Evolutionary conservation across 169 alveolate genomes (phyloP), one percentile per base, ranked within the genome.

Genomic region (Cryptosporidium baileyi): DNA sequence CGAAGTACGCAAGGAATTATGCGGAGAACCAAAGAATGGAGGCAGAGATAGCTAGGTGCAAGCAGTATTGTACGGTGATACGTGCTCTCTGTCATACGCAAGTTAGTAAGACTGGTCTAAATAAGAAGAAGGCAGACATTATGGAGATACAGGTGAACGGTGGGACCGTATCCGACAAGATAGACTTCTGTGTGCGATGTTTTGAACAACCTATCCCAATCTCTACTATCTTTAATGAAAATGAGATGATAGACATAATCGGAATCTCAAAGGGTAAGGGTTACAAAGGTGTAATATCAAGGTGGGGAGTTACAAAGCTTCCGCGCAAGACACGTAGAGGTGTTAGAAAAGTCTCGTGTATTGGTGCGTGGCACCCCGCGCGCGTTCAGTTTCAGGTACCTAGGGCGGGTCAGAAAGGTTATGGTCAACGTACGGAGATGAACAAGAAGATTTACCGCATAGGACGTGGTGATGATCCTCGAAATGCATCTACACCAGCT

Each of bases 361-460:
- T 98, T 81, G 99, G 99, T 61, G 97, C 99, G n/a, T 98, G 99
- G 99, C 99, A 98, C 94, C 99, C 99, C 59, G 98, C 99, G 41
- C 94, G 99, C 49, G 99, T 98, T 61, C 98, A 97, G 92, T 98
- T 97, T 95, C 99, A 98, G 80, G 99, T 98, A 61, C 99, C 99
- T 45, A 96, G 99, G 63, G 97, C 98, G 40, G 99, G 99, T 85
- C 99, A 98, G 94, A 94, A 93, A 88, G 99, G 99, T 43, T 98
- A 97, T 92, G 98, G 96, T 92, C 99, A 97, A 92, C 96, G 99
- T 82, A 98, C 99, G 54, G 99, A 98, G 92, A 95, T 96, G 92
- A 98, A 98, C 96, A 98, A 98, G 96, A 97, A 97, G 96, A 96
- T 98, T 89, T 98, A 97, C 94, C 96, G 99, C 65, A 92, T 98